phyloP scores from a whole-genome alignment of 805 yeast species.

The Candida michaelii region DNA sequence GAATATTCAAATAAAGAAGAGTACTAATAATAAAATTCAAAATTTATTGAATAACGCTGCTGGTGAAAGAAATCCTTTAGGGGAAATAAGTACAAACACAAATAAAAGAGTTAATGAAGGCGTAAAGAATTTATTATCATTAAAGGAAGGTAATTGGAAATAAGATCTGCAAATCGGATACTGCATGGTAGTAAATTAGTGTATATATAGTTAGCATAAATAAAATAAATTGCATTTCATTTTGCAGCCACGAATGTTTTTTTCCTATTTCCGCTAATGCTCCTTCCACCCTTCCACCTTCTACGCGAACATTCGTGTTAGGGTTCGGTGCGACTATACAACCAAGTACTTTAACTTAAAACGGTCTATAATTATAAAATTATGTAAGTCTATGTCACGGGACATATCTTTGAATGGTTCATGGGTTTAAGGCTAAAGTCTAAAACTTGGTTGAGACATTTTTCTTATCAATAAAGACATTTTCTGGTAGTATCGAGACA shows the following conservation, averaged over 20 bases:
- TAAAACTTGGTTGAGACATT: too few species aligned
- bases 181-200: constrained; percentile 3
- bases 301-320: too few species aligned
- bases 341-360: neutral
- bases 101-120: constrained; percentile 24
- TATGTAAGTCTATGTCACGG: neutral
- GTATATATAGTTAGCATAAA: constrained; percentile 4
- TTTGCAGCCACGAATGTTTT: neutral
- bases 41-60: constrained; percentile 19
- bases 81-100: constrained; percentile 21
- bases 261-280: neutral
- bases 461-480: too few species aligned
- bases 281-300: neutral
- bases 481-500: too few species aligned
- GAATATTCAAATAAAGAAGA: constrained; percentile 12
- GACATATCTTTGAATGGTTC: too few species aligned
- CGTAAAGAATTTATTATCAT: constrained; percentile 41
- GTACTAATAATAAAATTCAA: constrained; percentile 16
- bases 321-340: too few species aligned
- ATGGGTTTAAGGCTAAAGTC: too few species aligned
- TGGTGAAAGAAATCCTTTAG: constrained; percentile 28
- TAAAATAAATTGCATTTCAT: neutral
- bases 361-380: neutral
- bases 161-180: too few species aligned
- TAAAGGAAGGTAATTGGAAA: constrained; percentile 38